phyloP scores from a whole-genome alignment of 495 filamentous ascomycete genomes.

The Pyrenopolyporus hunteri region DNA sequence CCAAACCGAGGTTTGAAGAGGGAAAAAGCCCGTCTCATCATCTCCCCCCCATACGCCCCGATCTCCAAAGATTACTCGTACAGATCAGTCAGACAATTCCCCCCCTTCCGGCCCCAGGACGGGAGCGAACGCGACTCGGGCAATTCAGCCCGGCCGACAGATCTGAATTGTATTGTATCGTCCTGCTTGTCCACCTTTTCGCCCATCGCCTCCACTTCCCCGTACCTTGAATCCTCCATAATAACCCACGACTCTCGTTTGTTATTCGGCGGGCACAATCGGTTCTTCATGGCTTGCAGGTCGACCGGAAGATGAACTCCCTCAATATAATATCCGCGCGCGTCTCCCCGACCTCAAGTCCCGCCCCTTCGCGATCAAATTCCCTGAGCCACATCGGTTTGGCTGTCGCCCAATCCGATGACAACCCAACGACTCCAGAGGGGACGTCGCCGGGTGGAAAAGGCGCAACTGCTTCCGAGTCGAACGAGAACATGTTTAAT shows the following conservation, averaged over 20 bases:
- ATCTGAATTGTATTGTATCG: constrained; percentile 9
- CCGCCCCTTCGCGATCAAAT: constrained; percentile 66
- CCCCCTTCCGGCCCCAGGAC: neutral
- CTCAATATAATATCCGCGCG: constrained; percentile 91
- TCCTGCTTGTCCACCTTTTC: neutral
- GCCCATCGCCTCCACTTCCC: constrained; percentile 13
- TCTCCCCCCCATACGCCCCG: constrained; percentile 8
- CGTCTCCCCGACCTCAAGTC: constrained; percentile 66
- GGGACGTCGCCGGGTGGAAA: constrained; percentile 47
- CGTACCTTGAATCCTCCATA: neutral
- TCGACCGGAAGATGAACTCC: constrained; percentile 85
- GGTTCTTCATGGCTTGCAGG: constrained; percentile 58
- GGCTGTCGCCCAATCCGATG: constrained; percentile 53
- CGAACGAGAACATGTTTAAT: constrained; percentile 36
- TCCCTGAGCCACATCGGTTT: constrained; percentile 64
- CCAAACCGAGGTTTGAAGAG: constrained; percentile 25
- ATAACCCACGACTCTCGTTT: constrained; percentile 18
- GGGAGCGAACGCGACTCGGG: constrained; percentile 23
- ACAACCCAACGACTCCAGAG: constrained; percentile 39
- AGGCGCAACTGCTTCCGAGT: constrained; percentile 38
- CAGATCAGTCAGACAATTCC: constrained; percentile 4
- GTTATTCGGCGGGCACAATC: constrained; percentile 34
- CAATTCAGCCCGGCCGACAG: constrained; percentile 24
- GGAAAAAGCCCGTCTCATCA: constrained; percentile 7
- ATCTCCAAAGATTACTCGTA: neutral